Evolutionary conservation across 2,329 filamentous ascomycete genomes (phyloP).

Genomic region (Fusarium sp.): DNA sequence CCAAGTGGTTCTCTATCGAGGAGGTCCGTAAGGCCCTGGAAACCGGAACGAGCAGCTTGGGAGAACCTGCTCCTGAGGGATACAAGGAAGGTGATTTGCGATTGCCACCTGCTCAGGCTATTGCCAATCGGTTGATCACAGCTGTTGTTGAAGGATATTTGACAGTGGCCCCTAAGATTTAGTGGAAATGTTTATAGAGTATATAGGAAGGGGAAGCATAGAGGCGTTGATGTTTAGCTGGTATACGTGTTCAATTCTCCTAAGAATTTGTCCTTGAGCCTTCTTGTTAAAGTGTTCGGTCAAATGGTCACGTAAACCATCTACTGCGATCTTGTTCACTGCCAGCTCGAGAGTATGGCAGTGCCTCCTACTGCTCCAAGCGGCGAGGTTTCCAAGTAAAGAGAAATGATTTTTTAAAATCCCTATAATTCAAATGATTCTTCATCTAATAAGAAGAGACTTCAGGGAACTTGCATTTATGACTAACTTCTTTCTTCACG

Average conservation of each 20-base stretch:
- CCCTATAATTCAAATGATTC: too few relatives aligned
- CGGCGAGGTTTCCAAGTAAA: too few relatives aligned
- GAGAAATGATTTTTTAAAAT: too few relatives aligned
- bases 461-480: background rate
- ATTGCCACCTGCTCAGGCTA: slow-evolving; percentile 88
- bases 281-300: background rate
- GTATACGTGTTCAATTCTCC: background rate
- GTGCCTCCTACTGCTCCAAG: background rate
- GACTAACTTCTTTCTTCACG: background rate
- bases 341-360: background rate
- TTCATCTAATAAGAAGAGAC: background rate
- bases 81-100: slow-evolving; percentile 85
- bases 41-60: slow-evolving; percentile 75
- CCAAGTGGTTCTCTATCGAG: slow-evolving; percentile 88
- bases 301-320: background rate
- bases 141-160: slow-evolving; percentile 85
- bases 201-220: slow-evolving; percentile 6
- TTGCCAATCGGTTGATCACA: slow-evolving; percentile 89
- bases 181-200: slow-evolving; percentile 4
- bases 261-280: background rate
- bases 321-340: background rate
- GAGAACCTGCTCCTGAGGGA: slow-evolving; percentile 72
- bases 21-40: slow-evolving; percentile 83
- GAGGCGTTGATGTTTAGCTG: slow-evolving; percentile 10
- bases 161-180: slow-evolving; percentile 68